phyloP scores from a whole-genome alignment of 2,329 filamentous ascomycete species.

The Hymenoscyphus albidus region DNA sequence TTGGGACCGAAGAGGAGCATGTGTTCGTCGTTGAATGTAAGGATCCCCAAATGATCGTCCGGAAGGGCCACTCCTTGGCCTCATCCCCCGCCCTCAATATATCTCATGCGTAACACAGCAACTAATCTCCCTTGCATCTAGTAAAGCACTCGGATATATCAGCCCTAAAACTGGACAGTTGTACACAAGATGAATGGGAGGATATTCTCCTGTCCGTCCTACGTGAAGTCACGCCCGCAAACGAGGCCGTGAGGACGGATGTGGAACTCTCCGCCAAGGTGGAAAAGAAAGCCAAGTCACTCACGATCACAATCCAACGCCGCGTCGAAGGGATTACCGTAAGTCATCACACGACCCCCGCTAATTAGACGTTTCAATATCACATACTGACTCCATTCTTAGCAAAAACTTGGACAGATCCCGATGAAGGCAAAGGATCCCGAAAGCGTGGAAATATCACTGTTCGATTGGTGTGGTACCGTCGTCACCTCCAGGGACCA shows the following conservation, averaged over 20 bases:
- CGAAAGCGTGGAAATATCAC: slow-evolving; percentile 50
- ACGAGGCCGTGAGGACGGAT: slow-evolving; percentile 51
- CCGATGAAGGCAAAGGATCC: slow-evolving; percentile 46
- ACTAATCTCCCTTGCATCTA: slow-evolving; percentile 33
- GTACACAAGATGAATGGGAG: slow-evolving; percentile 64
- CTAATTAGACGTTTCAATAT: slow-evolving; percentile 9
- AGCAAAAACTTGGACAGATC: slow-evolving; percentile 69
- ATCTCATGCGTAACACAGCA: slow-evolving; percentile 29
- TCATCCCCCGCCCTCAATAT: slow-evolving; percentile 13
- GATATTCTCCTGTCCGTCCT: slow-evolving; percentile 55
- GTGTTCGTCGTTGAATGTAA: slow-evolving; percentile 31
- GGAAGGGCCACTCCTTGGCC: slow-evolving; percentile 21
- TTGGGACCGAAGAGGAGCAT: slow-evolving; percentile 55
- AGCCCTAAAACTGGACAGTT: slow-evolving; percentile 51
- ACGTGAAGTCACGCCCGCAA: slow-evolving; percentile 40
- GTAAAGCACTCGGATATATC: slow-evolving; percentile 55
- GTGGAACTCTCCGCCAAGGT: slow-evolving; percentile 61
- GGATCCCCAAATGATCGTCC: slow-evolving; percentile 25
- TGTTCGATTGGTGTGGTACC: slow-evolving; percentile 67
- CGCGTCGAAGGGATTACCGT: slow-evolving; percentile 67
- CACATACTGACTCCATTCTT: slow-evolving; percentile 16
- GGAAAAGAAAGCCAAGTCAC: slow-evolving; percentile 41
- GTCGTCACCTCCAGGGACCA: slow-evolving; percentile 42
- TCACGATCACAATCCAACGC: slow-evolving; percentile 63
- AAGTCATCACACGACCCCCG: slow-evolving; percentile 31